Percentiles rank a stretch among this genome's conserved stretches.
These are phyloP conservation scores for Kazachstania martiniae DNA, from an alignment of 805 yeast species.

Conservation along the genomic window DNA sequence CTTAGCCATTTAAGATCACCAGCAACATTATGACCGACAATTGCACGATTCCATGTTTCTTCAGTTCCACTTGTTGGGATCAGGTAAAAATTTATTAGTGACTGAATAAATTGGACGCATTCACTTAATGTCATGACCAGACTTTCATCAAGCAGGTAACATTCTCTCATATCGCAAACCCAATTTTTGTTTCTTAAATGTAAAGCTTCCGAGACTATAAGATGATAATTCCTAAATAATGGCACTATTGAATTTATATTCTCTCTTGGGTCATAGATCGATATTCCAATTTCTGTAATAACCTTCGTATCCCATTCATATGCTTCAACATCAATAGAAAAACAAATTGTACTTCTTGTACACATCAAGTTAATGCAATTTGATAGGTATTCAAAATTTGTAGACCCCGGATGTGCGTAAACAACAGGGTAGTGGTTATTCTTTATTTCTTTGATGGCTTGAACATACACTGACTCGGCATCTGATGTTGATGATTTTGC, in stretches of 20 bases:
- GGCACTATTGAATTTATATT: slow-evolving; percentile 34
- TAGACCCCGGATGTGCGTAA: slow-evolving; percentile 12
- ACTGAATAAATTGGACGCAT: slow-evolving; percentile 32
- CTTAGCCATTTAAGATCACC: slow-evolving; percentile 47
- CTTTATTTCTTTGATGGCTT: slow-evolving; percentile 8
- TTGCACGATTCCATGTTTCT: slow-evolving; percentile 21
- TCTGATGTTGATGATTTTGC: slow-evolving; percentile 1
- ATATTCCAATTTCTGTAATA: slow-evolving; percentile 48
- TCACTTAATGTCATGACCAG: slow-evolving; percentile 30
- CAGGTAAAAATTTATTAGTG: slow-evolving; percentile 36
- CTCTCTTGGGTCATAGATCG: slow-evolving; percentile 44
- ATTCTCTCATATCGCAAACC: slow-evolving; percentile 43
- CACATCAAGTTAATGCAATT: slow-evolving; percentile 15
- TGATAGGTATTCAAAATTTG: slow-evolving; percentile 13
- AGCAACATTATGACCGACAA: slow-evolving; percentile 50
- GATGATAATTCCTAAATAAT: slow-evolving; percentile 29
- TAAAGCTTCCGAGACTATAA: slow-evolving; percentile 36
- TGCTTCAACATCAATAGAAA: slow-evolving; percentile 49
- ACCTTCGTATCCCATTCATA: slow-evolving; percentile 34
- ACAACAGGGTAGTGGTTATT: slow-evolving; percentile 17
- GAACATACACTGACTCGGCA: slow-evolving; percentile 3
- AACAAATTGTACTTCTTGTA: slow-evolving; percentile 24
- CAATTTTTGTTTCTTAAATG: slow-evolving; percentile 38
- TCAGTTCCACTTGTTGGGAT: slow-evolving; percentile 16
- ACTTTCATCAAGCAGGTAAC: slow-evolving; percentile 42